Percentiles rank a stretch among this genome's conserved stretches.
Evolutionary conservation across 2,329 filamentous ascomycete genomes (phyloP).

Genomic region (Xylariaceae sp.): DNA sequence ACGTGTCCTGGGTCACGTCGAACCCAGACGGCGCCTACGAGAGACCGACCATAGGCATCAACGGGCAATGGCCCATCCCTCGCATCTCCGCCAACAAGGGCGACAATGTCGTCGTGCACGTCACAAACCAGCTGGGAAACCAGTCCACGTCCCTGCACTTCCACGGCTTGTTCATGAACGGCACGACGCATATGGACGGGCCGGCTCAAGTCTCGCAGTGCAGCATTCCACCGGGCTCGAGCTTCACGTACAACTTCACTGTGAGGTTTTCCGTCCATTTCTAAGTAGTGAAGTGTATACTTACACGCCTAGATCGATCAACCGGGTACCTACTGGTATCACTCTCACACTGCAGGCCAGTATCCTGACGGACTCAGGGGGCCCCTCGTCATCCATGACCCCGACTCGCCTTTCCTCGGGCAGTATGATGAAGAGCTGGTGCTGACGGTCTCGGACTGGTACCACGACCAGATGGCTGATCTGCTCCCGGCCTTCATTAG

Average conservation of each 20-base stretch:
- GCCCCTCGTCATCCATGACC: conserved; percentile 61
- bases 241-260: conserved; percentile 67
- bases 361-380: conserved; percentile 68
- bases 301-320: conserved; percentile 48
- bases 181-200: conserved; percentile 68
- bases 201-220: conserved; percentile 64
- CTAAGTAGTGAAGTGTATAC: too few species aligned
- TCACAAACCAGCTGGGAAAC: conserved; percentile 57
- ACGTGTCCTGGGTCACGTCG: conserved; percentile 65
- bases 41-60: conserved; percentile 71
- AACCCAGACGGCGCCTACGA: conserved; percentile 66
- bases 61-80: conserved; percentile 71
- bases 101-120: conserved; percentile 56
- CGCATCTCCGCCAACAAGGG: conserved; percentile 58
- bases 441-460: conserved; percentile 67
- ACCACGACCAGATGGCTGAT: conserved; percentile 53
- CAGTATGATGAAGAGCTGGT: conserved; percentile 60
- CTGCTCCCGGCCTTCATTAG: conserved; percentile 46
- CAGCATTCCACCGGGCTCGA: conserved; percentile 57
- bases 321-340: conserved; percentile 77
- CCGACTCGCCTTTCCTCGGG: conserved; percentile 50
- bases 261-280: conserved; percentile 31
- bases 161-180: conserved; percentile 68
- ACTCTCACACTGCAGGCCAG: conserved; percentile 63
- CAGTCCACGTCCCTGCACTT: conserved; percentile 63